These are phyloP conservation scores for Alternaria conjuncta DNA, from an alignment of 2,329 filamentous ascomycete species.

Conservation along the genomic window DNA sequence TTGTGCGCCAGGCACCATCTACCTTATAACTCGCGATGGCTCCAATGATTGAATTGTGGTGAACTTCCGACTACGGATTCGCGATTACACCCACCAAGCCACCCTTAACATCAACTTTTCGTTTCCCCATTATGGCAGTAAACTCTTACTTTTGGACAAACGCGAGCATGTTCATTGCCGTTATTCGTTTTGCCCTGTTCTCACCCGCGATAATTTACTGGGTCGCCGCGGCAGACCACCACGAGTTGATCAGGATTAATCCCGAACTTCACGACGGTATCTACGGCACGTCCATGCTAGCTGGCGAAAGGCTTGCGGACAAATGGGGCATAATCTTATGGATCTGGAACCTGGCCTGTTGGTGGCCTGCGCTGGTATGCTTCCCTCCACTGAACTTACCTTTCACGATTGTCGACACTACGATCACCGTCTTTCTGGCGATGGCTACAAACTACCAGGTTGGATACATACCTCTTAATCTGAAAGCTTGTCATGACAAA, in stretches of 20 bases:
- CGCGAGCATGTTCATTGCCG: neutral
- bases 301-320: slow-evolving; percentile 14
- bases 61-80: neutral
- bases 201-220: slow-evolving; percentile 8
- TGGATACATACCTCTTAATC: slow-evolving; percentile 10
- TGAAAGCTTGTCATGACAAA: slow-evolving; percentile 1
- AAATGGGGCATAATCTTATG: slow-evolving; percentile 10
- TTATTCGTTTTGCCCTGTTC: slow-evolving; percentile 10
- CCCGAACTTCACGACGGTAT: slow-evolving; percentile 17
- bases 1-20: neutral
- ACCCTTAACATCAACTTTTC: neutral
- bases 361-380: slow-evolving; percentile 3
- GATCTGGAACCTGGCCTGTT: slow-evolving; percentile 9
- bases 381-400: slow-evolving; percentile 15
- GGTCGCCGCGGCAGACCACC: neutral
- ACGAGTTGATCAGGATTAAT: slow-evolving; percentile 11
- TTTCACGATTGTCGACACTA: slow-evolving; percentile 11
- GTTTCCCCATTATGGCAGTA: neutral
- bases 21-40: neutral
- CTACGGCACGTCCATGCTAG: slow-evolving; percentile 10
- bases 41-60: neutral
- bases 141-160: neutral
- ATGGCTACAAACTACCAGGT: slow-evolving; percentile 13
- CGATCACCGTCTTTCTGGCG: slow-evolving; percentile 8
- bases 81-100: neutral